A percentile compares a stretch with the other conserved stretches of the same genome.
These are phyloP conservation scores for Claviceps sp. DNA, from an alignment of 2,329 filamentous ascomycete genomes.

Conservation along the genomic window DNA sequence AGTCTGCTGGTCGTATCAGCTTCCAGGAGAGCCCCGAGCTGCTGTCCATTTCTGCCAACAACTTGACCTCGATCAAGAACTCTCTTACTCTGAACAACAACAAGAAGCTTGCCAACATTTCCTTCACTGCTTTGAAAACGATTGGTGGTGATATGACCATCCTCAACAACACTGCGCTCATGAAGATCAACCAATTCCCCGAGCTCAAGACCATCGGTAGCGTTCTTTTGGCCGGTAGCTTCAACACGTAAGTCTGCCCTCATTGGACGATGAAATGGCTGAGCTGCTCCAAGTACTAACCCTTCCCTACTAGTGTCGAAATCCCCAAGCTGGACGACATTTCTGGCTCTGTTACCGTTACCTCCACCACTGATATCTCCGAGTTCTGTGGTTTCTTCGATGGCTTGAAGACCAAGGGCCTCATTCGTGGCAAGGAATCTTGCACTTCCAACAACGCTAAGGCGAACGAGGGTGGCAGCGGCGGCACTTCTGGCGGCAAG, in stretches of 20 bases:
- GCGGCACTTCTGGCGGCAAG: constrained; percentile 14
- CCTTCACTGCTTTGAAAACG: constrained; percentile 52
- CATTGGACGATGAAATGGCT: neutral
- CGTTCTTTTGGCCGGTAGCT: constrained; percentile 73
- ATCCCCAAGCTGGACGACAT: constrained; percentile 56
- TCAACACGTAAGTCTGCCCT: constrained; percentile 53
- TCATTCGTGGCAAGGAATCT: constrained; percentile 27
- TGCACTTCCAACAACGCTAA: constrained; percentile 38
- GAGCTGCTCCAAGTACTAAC: neutral
- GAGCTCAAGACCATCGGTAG: constrained; percentile 62
- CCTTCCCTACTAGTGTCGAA: constrained; percentile 40
- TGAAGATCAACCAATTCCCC: constrained; percentile 52
- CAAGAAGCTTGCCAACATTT: constrained; percentile 55
- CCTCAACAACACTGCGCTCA: constrained; percentile 75
- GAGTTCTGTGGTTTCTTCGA: constrained; percentile 40
- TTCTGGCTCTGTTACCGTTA: constrained; percentile 57
- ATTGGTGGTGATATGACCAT: constrained; percentile 73
- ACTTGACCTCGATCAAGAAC: constrained; percentile 44
- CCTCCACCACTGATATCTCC: constrained; percentile 49
- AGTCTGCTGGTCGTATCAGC: constrained; percentile 55
- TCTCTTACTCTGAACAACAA: constrained; percentile 50
- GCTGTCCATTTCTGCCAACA: constrained; percentile 47
- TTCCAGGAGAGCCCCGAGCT: constrained; percentile 69
- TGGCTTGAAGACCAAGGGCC: constrained; percentile 23
- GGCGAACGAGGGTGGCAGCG: constrained; percentile 34